Evolutionary conservation across 805 yeast genomes (phyloP).

Genomic region (Saccharomyces paradoxus): DNA sequence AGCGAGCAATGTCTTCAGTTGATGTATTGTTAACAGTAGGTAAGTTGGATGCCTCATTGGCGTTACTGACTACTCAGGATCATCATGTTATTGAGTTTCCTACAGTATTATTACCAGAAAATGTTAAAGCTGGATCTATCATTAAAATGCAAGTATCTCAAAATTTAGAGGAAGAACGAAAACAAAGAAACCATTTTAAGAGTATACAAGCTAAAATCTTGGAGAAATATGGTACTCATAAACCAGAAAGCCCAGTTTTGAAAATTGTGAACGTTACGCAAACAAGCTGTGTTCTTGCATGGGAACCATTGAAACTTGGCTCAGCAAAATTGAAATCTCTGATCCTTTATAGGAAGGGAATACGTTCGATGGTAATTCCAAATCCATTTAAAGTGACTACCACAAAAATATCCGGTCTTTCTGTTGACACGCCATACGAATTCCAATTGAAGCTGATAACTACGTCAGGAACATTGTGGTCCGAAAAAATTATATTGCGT

Average conservation of each 20-base stretch:
- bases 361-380: conserved; percentile 70
- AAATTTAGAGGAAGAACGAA: conserved; percentile 56
- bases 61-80: conserved; percentile 78
- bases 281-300: conserved; percentile 87
- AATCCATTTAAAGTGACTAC: conserved; percentile 70
- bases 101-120: conserved; percentile 83
- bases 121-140: conserved; percentile 86
- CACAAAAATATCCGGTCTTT: conserved; percentile 84
- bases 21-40: conserved; percentile 93
- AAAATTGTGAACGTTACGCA: conserved; percentile 76
- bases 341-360: conserved; percentile 58
- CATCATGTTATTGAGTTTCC: conserved; percentile 96
- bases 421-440: conserved; percentile 72
- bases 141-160: conserved; percentile 79
- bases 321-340: conserved; percentile 72
- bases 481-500: conserved; percentile 58
- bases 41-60: conserved; percentile 89
- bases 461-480: conserved; percentile 76
- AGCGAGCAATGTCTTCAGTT: conserved; percentile 34
- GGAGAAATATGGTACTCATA: conserved; percentile 59
- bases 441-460: conserved; percentile 79
- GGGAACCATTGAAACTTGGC: conserved; percentile 84
- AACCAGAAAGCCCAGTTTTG: conserved; percentile 66
- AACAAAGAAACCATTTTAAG: conserved; percentile 52
- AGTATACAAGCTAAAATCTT: conserved; percentile 66